Evolutionary conservation across 2,329 filamentous ascomycete species (phyloP), one percentile per base, ranked within the genome.

Genomic region (Fragosphaeria purpurea): DNA sequence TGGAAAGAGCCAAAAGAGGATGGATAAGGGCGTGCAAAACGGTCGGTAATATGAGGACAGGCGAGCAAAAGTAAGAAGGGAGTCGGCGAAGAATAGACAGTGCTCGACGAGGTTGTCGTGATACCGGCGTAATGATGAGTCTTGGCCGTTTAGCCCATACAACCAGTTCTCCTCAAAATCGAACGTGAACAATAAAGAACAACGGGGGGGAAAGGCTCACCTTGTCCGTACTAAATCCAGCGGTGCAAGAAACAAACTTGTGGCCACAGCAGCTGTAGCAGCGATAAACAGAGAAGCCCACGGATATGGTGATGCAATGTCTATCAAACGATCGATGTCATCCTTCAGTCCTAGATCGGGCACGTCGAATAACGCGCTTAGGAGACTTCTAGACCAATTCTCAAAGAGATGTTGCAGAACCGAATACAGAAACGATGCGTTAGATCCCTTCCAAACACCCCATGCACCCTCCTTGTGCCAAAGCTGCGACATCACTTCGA

Each of bases 371-470:
- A 97, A 75, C 1, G 93, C 91, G 43, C 88, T 88, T n/a, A 97
- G 75, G 48, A 96, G 77, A 60, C 88, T 93, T 60, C 89, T 80
- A 8, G 90, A 86, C 83, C 94, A 98, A 59, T 88, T 90, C 65
- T 97, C 93, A 34, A 95, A 71, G 7, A 94, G 84, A 9, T 88
- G 88, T 55, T 90, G 80, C 13, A 97, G 75, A 44, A 96, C 80
- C 0, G 83, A 86, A 68, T 97, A 95, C 46, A 97, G 74, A 62
- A 97, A 98, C 1, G 89, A 94, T 11, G 86, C 82, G 63, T 97
- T 97, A 39, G 89, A 88, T 7, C 85, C 82, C 65, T 96, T 96
- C 90, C 91, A 98, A 5, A 96, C 83, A 5, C 93, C 93, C 76
- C 89, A 90, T 0, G 84, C 84, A 38, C 89, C 88, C 63, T 95